These are phyloP conservation scores for Plantago major DNA, from an alignment of 257 asterid genomes.

Conservation along the genomic window DNA sequence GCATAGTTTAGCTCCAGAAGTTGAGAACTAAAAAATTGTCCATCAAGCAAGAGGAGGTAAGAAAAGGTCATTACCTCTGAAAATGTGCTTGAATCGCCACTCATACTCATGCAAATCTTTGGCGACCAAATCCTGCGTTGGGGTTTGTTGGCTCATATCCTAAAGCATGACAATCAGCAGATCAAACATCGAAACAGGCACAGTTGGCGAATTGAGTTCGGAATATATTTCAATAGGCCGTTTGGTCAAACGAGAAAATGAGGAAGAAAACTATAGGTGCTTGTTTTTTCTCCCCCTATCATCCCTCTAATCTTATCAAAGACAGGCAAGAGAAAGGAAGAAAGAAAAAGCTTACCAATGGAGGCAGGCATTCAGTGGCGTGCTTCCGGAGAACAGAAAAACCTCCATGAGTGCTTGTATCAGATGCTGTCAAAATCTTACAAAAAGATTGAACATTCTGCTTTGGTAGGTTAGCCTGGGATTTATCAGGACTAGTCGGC, in stretches of 20 bases:
- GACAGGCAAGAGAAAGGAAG: neutral
- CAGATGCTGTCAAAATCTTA: slow-evolving; percentile 52
- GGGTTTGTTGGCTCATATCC: slow-evolving; percentile 48
- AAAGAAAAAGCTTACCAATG: slow-evolving; percentile 25
- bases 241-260: too few species aligned
- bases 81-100: slow-evolving; percentile 16
- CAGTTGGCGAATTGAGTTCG: neutral
- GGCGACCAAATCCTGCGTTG: slow-evolving; percentile 50
- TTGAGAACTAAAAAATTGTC: neutral
- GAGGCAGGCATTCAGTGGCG: slow-evolving; percentile 48
- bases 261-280: neutral
- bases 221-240: too few species aligned
- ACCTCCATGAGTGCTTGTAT: slow-evolving; percentile 58
- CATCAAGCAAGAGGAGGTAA: neutral
- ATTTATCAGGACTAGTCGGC: slow-evolving; percentile 28
- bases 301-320: neutral
- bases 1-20: neutral
- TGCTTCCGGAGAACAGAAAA: slow-evolving; percentile 50
- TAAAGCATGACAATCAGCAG: slow-evolving; percentile 11
- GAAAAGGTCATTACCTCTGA: neutral
- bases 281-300: too few species aligned
- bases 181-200: neutral
- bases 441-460: slow-evolving; percentile 37
- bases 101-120: slow-evolving; percentile 40
- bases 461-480: slow-evolving; percentile 21